These are phyloP conservation scores for Citrus sp. DNA, from an alignment of 345 rosid genomes.

Conservation along the genomic window DNA sequence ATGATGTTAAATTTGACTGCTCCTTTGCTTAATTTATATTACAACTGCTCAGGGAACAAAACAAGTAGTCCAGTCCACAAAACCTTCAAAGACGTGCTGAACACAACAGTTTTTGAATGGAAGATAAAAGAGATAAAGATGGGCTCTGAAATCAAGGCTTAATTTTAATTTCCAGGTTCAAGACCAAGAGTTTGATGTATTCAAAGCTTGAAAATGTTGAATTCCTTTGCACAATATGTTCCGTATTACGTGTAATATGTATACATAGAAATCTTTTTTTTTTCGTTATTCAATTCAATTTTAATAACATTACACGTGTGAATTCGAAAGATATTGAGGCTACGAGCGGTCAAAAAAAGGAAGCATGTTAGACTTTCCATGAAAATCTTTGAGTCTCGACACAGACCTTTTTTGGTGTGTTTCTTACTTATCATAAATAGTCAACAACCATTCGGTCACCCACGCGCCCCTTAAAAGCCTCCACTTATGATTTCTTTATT, in stretches of 20 bases:
- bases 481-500: too few relatives aligned
- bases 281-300: too few relatives aligned
- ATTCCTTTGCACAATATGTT: not conserved
- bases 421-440: not conserved
- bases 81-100: slow-evolving; percentile 24
- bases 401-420: not conserved
- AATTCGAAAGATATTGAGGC: not conserved
- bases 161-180: slow-evolving; percentile 10
- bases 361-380: slow-evolving; percentile 19
- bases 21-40: not conserved
- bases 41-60: not conserved
- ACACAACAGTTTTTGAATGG: not conserved
- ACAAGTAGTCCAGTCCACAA: not conserved
- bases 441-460: slow-evolving; percentile 14
- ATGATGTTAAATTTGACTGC: not conserved
- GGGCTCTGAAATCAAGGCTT: slow-evolving; percentile 4
- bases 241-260: not conserved
- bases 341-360: slow-evolving; percentile 33
- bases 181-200: slow-evolving; percentile 28
- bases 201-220: slow-evolving; percentile 24
- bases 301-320: not conserved
- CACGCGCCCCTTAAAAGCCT: slow-evolving; percentile 14
- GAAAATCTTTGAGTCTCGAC: slow-evolving; percentile 1
- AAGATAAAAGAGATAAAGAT: too few relatives aligned
- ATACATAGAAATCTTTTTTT: not conserved